Evolutionary conservation across 1,284 basidiomycete species (phyloP).

Genomic region (Ganoderma multipileum): DNA sequence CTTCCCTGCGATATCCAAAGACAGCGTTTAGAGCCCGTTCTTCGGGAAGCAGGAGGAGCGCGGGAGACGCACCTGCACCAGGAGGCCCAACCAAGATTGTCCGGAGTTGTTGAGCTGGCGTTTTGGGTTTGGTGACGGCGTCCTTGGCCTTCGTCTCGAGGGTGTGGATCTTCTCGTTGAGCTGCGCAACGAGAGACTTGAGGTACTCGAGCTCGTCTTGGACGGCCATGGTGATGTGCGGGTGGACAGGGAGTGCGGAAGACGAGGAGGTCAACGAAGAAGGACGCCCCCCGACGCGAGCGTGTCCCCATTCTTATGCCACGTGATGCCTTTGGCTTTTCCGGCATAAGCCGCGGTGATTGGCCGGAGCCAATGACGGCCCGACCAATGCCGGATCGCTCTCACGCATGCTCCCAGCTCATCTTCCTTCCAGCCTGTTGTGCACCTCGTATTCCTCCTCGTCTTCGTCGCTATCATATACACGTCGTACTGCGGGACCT

Average conservation of each 20-base stretch:
- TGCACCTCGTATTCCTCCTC: background rate
- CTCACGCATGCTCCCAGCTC: background rate
- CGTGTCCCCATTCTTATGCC: background rate
- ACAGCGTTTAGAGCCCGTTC: background rate
- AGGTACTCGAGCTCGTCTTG: constrained; percentile 86
- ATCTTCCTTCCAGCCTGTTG: background rate
- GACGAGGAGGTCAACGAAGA: constrained; percentile 20
- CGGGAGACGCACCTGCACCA: constrained; percentile 80
- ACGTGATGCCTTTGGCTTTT: constrained; percentile 14
- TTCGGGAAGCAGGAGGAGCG: background rate
- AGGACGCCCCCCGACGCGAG: constrained; percentile 19
- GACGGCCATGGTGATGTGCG: constrained; percentile 55
- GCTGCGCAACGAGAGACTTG: constrained; percentile 85
- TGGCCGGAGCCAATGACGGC: constrained; percentile 18
- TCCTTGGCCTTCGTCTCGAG: constrained; percentile 73
- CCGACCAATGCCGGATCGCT: background rate
- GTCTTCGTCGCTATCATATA: background rate
- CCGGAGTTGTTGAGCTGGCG: constrained; percentile 83
- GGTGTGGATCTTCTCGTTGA: constrained; percentile 79
- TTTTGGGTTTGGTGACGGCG: constrained; percentile 50
- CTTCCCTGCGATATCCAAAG: constrained; percentile 69
- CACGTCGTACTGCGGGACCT: background rate
- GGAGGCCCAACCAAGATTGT: constrained; percentile 96
- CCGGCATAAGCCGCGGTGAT: constrained; percentile 25
- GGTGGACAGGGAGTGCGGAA: constrained; percentile 13